Conservation (phyloP, 2,329 filamentous ascomycete species). For the Alternaria burnsii region DNA sequence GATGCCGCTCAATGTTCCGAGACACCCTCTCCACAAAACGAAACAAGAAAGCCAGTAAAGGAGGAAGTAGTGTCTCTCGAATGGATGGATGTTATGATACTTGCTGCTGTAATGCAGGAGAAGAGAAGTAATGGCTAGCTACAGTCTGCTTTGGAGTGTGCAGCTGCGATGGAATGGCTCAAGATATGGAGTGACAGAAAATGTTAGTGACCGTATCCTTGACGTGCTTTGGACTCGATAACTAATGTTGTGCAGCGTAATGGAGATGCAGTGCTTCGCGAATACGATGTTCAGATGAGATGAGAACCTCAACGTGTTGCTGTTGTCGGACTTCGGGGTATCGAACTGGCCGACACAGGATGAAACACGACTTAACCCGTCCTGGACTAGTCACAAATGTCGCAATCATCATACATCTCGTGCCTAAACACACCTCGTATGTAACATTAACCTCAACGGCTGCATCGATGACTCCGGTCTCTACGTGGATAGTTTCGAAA, state of each 20-base stretch:
- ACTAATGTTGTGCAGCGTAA: neutral
- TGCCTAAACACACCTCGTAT: neutral
- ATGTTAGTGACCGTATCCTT: neutral
- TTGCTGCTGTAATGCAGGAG: neutral
- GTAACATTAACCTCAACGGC: neutral
- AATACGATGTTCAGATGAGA: neutral
- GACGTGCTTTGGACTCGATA: no score
- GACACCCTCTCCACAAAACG: neutral
- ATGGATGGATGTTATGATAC: neutral
- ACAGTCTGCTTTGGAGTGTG: neutral
- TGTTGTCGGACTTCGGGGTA: neutral
- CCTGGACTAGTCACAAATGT: neutral
- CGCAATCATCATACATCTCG: neutral
- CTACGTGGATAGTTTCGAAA: neutral
- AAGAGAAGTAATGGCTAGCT: neutral
- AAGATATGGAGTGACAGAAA: neutral
- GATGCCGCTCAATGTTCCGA: constrained; percentile 11
- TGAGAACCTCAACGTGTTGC: neutral
- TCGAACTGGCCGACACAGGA: neutral
- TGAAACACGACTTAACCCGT: neutral
- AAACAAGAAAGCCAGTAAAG: neutral
- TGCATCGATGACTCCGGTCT: neutral
- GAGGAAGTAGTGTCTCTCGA: neutral
- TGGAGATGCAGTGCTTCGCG: neutral
- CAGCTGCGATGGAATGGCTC: neutral